phyloP scores from a whole-genome alignment of 495 filamentous ascomycete species.

The Xylaria flabelliformis region DNA sequence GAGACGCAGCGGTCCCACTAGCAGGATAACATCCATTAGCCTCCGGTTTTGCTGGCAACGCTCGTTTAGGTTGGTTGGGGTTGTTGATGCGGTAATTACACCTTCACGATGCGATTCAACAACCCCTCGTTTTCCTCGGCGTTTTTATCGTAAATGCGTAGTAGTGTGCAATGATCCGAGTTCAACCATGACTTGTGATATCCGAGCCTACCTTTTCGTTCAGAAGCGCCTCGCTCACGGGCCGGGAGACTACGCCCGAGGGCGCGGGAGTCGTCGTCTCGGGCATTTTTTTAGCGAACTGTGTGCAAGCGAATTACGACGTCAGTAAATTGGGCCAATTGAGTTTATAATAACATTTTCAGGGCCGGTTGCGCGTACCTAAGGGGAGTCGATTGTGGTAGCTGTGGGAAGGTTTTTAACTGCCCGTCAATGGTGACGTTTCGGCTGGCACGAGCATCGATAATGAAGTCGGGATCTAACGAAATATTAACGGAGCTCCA shows the following conservation, averaged over 20 bases:
- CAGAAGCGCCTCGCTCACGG: constrained; percentile 89
- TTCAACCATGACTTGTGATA: background rate
- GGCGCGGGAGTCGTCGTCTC: constrained; percentile 49
- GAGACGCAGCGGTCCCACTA: constrained; percentile 99
- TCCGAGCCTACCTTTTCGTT: constrained; percentile 83
- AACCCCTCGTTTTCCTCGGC: background rate
- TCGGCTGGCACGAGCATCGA: constrained; percentile 10
- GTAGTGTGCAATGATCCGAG: background rate
- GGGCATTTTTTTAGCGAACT: constrained; percentile 45
- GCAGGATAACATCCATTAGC: constrained; percentile 31
- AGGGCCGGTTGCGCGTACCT: constrained; percentile 13
- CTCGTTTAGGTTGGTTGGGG: background rate
- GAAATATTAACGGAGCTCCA: constrained; percentile 25
- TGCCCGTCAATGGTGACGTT: constrained; percentile 20
- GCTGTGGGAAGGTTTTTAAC: background rate
- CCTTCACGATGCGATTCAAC: background rate
- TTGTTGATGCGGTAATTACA: constrained; percentile 23
- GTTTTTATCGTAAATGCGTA: background rate
- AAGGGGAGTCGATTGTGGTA: background rate
- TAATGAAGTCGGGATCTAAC: constrained; percentile 24
- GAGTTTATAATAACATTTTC: background rate
- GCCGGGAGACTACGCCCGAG: constrained; percentile 60
- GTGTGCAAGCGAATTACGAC: constrained; percentile 7
- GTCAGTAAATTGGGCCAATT: constrained; percentile 19
- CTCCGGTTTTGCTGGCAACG: background rate